Percentiles rank a stretch among this genome's conserved stretches.
These are phyloP conservation scores for Corrigiola litoralis DNA, from an alignment of 179 eudicot genomes.

Conservation along the genomic window DNA sequence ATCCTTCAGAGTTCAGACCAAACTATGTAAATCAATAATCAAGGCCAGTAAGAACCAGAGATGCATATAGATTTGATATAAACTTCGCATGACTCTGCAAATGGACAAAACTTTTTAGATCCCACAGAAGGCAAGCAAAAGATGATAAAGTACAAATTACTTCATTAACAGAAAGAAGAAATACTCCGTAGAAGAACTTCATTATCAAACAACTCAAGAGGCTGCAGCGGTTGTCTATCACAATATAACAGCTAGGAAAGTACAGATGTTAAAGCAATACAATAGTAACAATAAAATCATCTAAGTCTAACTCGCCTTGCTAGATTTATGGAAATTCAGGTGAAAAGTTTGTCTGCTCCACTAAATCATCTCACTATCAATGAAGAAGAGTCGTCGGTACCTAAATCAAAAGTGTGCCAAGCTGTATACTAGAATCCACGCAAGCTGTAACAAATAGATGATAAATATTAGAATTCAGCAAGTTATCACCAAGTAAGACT, in stretches of 20 bases:
- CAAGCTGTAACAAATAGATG: constrained; percentile 46
- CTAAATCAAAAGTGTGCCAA: constrained; percentile 72
- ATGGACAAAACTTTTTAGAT: too few relatives aligned
- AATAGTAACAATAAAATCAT: constrained; percentile 9
- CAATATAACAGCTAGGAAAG: constrained; percentile 9
- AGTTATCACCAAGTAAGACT: not conserved
- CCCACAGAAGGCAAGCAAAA: too few relatives aligned
- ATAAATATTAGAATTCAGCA: not conserved
- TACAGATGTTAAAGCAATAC: constrained; percentile 22
- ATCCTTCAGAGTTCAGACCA: too few relatives aligned
- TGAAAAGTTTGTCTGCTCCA: constrained; percentile 2
- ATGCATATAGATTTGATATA: too few relatives aligned
- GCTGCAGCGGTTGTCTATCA: constrained; percentile 9
- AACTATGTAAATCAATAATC: too few relatives aligned
- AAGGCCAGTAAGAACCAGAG: too few relatives aligned
- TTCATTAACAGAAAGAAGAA: too few relatives aligned
- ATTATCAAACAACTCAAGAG: constrained; percentile 1
- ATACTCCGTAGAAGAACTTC: not conserved
- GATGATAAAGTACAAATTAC: too few relatives aligned
- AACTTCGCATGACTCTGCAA: too few relatives aligned
- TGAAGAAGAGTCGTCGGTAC: constrained; percentile 12
- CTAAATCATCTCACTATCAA: constrained; percentile 6
- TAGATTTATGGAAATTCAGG: constrained; percentile 11
- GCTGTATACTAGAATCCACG: constrained; percentile 93
- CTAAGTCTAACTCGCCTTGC: constrained; percentile 10